Evolutionary conservation across 2,329 filamentous ascomycete species (phyloP), one percentile per base, ranked within the genome.

Genomic region (Botrytis pseudocinerea): DNA sequence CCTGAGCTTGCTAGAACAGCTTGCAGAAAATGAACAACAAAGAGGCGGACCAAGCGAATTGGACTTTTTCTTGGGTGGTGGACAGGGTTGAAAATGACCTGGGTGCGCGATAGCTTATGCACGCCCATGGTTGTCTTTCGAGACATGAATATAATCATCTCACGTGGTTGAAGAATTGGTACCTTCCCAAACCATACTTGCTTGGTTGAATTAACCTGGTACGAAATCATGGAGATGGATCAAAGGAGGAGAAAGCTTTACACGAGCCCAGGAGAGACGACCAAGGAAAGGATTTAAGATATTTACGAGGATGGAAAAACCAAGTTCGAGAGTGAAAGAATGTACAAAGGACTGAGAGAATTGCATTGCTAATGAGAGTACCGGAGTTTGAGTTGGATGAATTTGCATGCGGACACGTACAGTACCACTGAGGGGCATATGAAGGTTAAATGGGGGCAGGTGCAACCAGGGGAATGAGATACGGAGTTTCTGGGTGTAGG

Each of bases 11-110:
- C 83, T 96, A 51, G 93, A 96, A 80, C 93, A 96, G 82, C 85
- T 96, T 73, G 93, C 93, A 0, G 93, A 96, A 82, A 94, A 93
- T 78, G 93, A 95, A 82, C 88, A 92, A 70, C 85, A 86, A 60
- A 85, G 88, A 69, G 92, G 91, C 0, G 88, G 90, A 16, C 91
- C 91, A 20, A 91, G 87, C 76, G 93, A 95, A 79, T 83, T 96
- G 78, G 93, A 95, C 80, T 95, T 93, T 82, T 95, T 95, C 79
- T 83, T 95, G 69, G 77, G 78, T 66, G 79, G 79, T 10, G 77
- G 77, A 9, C 54, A 57, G 20, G 40, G 70, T 73, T 73, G 44
- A 61, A 38, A 28, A 40, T 38, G 40, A 12, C 38, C 32, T 25
- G n/a, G 28, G 69, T 9, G 38, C 44, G 48, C 25, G 12, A 40